Evolutionary conservation across 2,329 filamentous ascomycete genomes (phyloP), one percentile per base, ranked within the genome.

Genomic region (Penicillium sp.): DNA sequence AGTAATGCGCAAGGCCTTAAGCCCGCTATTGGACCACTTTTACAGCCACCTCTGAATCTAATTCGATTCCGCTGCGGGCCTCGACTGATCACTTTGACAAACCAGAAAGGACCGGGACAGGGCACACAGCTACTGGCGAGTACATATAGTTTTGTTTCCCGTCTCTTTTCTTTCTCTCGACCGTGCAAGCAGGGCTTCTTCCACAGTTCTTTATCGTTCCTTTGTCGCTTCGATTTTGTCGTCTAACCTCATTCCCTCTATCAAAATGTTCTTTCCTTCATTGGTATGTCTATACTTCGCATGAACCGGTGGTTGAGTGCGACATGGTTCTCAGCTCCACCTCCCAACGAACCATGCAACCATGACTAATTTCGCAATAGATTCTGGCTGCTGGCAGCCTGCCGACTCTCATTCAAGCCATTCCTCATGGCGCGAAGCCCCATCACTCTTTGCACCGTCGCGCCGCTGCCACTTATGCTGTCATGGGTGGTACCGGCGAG

Each of bases 311-410:
- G 31, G 40, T 33, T 22, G 25, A 44, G 28, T 14, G n/a, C 22
- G 22, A 14, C 42, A 22, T 45, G 41, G 40, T 38, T 47, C 40
- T 51, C 40, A 45, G 31, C 33, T 35, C 53, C 41, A 45, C n/a
- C 53, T 11, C 30, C 6, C 33, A 25, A 14, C 33, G 38, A 55
- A 51, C 35, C 35, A 35, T 45, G 4, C 17, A 45, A 30, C 40
- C 41, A 30, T 51, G 1, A 41, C 55, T 58, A 41, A 58, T 42
- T 12, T 35, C 9, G 14, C 17, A 10, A 17, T 37, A 65, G 63
- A 54, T 68, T 51, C 45, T 68, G 62, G 67, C 67, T 69, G 67
- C 67, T 63, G 67, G 67, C 67, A 69, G 67, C 62, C 65, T 69
- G 53, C 51, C 65, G 61, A 61, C 63, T 54, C 55, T 67, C 59